A percentile compares a stretch with the other conserved stretches of the same genome.
phyloP scores from a whole-genome alignment of 441 rosid species.

The Syzygium syzygioides region DNA sequence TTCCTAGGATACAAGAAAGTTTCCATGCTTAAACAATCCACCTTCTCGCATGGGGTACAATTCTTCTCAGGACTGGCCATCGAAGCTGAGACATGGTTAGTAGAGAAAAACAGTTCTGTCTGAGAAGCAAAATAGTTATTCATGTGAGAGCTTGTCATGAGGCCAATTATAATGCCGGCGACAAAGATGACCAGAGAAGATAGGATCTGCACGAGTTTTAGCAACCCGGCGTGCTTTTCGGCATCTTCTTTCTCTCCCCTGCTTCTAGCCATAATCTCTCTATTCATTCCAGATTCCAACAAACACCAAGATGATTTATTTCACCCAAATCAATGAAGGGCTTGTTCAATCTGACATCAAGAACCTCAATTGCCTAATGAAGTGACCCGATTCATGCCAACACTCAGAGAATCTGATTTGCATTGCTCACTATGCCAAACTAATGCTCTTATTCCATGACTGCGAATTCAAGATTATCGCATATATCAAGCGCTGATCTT shows the following conservation, averaged over 20 bases:
- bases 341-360: not conserved
- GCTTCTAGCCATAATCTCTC: not conserved
- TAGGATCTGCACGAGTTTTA: conserved; percentile 58
- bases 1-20: conserved; percentile 41
- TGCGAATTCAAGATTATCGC: not conserved
- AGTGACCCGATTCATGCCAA: not conserved
- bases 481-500: not conserved
- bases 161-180: conserved; percentile 80
- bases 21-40: conserved; percentile 40
- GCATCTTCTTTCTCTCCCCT: conserved; percentile 17
- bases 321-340: not conserved
- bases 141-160: conserved; percentile 63
- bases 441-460: not conserved
- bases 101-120: conserved; percentile 26
- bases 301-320: not conserved
- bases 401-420: not conserved
- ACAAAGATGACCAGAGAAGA: conserved; percentile 70
- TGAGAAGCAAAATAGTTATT: conserved; percentile 53
- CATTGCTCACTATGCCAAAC: not conserved
- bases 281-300: not conserved
- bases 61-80: conserved; percentile 12
- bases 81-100: conserved; percentile 12
- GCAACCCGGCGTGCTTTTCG: conserved; percentile 57
- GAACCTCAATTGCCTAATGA: not conserved
- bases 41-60: conserved; percentile 30